Base-by-base conservation (phyloP, 768 basidiomycete genomes). In the Phallus indusiatus region DNA sequence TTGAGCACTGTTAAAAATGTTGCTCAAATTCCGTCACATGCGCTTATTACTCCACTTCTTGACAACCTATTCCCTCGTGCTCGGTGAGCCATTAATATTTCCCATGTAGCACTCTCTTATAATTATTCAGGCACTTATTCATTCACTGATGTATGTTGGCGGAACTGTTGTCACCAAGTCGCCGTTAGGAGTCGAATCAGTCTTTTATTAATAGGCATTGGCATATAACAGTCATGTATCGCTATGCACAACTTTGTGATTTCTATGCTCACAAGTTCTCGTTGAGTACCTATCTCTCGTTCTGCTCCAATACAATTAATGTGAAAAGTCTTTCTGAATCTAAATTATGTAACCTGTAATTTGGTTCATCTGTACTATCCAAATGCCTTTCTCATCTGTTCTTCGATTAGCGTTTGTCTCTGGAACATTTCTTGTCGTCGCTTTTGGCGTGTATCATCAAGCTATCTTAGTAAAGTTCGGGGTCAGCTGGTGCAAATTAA, bases 121-220 rank as follows among this genome's bases (percentile, higher is more conserved):
- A 0, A 35, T 20, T 42, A 21, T 34, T 16, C 20, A 55, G 70
- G 85, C 64, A 66, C 75, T 93, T 59, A 75, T 94, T 37, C 93
- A 94, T 68, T 87, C 92, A 53, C 78, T 94, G 62, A 90, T 94
- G 88, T 94, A 94, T 72, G 88, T 94, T 55, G 91, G 91, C 62
- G 92, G 89, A 57, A 81, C 79, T 53, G 86, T 94, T 55, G 84
- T 94, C 54, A 88, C 90, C 55, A 85, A 83, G 68, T 87, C 88
- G 56, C 82, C 81, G 21, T 89, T 88, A 76, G 76, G 82, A 66
- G 82, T 86, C 59, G 81, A 90, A 67, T 78, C 86, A 28, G 81
- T 84, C 17, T 90, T 84, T 81, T 94, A 36, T 83, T 94, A 50
- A 86, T 94, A 57, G 92, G 92, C 46, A 74, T 94, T 71, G 91